These are phyloP conservation scores for Atkinsonella texensis DNA, from an alignment of 2,329 filamentous ascomycete genomes.

Conservation along the genomic window DNA sequence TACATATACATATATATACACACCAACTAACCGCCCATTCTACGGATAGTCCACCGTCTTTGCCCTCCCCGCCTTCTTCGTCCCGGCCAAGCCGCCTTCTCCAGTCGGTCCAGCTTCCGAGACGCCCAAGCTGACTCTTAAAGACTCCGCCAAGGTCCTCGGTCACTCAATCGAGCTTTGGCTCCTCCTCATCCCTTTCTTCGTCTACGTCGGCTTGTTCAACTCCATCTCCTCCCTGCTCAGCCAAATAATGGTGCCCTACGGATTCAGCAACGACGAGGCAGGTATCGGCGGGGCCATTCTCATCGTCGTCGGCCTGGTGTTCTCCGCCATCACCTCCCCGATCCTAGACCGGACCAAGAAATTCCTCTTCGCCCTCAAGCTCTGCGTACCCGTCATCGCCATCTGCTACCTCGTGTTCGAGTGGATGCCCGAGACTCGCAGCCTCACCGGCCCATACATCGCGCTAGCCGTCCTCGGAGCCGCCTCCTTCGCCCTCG, in stretches of 20 bases:
- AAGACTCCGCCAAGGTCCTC: constrained; percentile 41
- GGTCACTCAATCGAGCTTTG: constrained; percentile 56
- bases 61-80: constrained; percentile 66
- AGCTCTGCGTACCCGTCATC: constrained; percentile 62
- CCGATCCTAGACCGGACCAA: constrained; percentile 82
- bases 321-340: constrained; percentile 61
- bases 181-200: constrained; percentile 70
- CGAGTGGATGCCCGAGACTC: constrained; percentile 60
- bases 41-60: constrained; percentile 29
- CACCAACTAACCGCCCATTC: neutral
- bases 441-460: constrained; percentile 56
- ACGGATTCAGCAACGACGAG: constrained; percentile 71
- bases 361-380: constrained; percentile 61
- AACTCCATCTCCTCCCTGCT: constrained; percentile 81
- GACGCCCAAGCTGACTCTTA: constrained; percentile 41
- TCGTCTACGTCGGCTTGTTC: constrained; percentile 82
- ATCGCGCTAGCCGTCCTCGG: constrained; percentile 66
- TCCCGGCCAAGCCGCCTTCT: constrained; percentile 64
- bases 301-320: constrained; percentile 78
- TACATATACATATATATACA: too few species aligned
- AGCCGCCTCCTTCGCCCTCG: constrained; percentile 64
- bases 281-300: constrained; percentile 84
- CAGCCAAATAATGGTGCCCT: constrained; percentile 80
- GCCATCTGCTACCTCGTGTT: constrained; percentile 63
- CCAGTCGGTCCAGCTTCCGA: constrained; percentile 59